Base-by-base conservation (phyloP, 495 filamentous ascomycete genomes). In the Penicillium daleae region DNA sequence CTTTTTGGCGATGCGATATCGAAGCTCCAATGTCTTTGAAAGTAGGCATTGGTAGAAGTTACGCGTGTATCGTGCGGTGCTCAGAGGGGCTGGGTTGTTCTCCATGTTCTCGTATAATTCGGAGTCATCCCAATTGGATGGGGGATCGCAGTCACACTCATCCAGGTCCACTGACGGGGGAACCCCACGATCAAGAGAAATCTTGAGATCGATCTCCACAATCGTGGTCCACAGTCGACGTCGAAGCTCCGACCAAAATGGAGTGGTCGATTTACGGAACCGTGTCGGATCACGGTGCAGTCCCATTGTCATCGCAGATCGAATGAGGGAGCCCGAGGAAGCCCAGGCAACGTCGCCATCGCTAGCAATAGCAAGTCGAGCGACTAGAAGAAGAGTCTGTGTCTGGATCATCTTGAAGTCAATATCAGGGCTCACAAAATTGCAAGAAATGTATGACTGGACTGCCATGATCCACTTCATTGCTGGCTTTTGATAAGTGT, bases 141-240 rank as follows among this genome's bases (percentile, higher is more conserved):
- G 87, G 1, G 79, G 65, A 54, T 77, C 74, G 13, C 84, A 88
- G 48, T 80, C 75, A 50, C 76, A 82, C 59, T 81, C 77, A 15
- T 79, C 74, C 10, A 79, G 61, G 21, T 77, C 74, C 27, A 83
- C 75, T 6, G 76, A 74, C 0, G 85, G 84, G 1, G 80, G 76
- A 69, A 85, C 82, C 0, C 79, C 86, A 0, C 82, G 78, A 49
- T 86, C 84, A 2, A 88, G 61, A 1, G 83, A 82, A 0, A 86
- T 77, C 64, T 89, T 86, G 3, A 87, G 63, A 54, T 74, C 74
- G 29, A 89, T 64, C 59, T 90, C 87, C 19, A 89, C 65, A 27
- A 90, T 82, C 4, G 86, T 88, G 15, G 80, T 79, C 87, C 87
- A 90, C 4, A 89, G 59, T 22, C 87, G 74, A 51, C 87, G 80